phyloP scores from a whole-genome alignment of 805 yeast genomes.

The Wickerhamomyces chaumierensis region DNA sequence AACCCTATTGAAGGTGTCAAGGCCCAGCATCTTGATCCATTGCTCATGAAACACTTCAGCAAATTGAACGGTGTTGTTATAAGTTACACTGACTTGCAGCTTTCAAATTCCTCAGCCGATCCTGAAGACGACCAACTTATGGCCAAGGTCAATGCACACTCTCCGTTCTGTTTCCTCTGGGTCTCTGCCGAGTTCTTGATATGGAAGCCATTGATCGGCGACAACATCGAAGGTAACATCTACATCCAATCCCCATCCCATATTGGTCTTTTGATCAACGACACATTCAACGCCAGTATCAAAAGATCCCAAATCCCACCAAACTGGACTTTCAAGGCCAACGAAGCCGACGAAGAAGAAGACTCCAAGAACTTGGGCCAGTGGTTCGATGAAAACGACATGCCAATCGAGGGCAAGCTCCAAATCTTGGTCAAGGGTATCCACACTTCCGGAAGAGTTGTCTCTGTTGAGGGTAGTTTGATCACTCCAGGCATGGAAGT shows the following conservation, averaged over 20 bases:
- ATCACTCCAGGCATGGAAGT: slow-evolving; percentile 28
- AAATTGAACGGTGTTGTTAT: slow-evolving; percentile 75
- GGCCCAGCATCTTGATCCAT: slow-evolving; percentile 81
- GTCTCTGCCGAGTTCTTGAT: slow-evolving; percentile 67
- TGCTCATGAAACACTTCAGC: slow-evolving; percentile 72
- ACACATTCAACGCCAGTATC: slow-evolving; percentile 90
- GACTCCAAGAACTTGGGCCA: slow-evolving; percentile 43
- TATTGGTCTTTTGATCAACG: slow-evolving; percentile 82
- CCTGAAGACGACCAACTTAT: slow-evolving; percentile 31
- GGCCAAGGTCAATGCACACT: slow-evolving; percentile 60
- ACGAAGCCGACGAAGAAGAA: slow-evolving; percentile 50
- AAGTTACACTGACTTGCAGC: slow-evolving; percentile 57
- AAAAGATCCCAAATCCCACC: slow-evolving; percentile 78
- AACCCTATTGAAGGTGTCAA: slow-evolving; percentile 71
- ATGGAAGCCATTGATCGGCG: slow-evolving; percentile 90
- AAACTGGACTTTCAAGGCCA: slow-evolving; percentile 76
- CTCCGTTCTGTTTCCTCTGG: slow-evolving; percentile 89
- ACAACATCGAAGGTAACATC: slow-evolving; percentile 72
- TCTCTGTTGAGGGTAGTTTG: slow-evolving; percentile 83
- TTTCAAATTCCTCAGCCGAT: slow-evolving; percentile 31
- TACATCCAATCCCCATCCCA: slow-evolving; percentile 94
- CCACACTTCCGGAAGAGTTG: slow-evolving; percentile 67
- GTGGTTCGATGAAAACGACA: slow-evolving; percentile 74
- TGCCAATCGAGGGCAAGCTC: slow-evolving; percentile 73
- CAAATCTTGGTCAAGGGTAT: slow-evolving; percentile 64